Evolutionary conservation across 1,284 basidiomycete genomes (phyloP), one percentile per base, ranked within the genome.

Genomic region (Phellinidium pouzarii): DNA sequence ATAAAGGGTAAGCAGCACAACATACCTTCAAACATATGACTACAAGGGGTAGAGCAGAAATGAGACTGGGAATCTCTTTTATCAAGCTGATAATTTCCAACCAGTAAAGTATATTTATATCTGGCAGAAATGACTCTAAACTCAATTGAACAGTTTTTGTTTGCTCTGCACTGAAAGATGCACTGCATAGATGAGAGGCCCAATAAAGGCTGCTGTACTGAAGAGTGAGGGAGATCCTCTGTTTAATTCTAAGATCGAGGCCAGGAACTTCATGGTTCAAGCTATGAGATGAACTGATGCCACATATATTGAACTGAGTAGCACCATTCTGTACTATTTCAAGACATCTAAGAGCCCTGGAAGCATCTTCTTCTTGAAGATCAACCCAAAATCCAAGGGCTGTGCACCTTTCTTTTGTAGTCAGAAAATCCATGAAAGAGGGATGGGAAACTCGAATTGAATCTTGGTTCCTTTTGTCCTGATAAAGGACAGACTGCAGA

Each of bases 271-370:
- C 55, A 25, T 25, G n/a, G 44, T 66, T 66, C 8, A 25, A 31
- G 11, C 56, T 19, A 48, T 64, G 58, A 1, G 66, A 67, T 20
- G 62, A 57, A 8, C 59, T 49, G 8, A 68, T 44, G 9, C 58
- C 7, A 51, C 64, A 67, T 11, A 68, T 66, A 51, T 68, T 67
- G 59, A 68, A 68, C 44, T 47, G n/a, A n/a, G n/a, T 34, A 5
- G 67, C 62, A 9, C 52, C 44, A 3, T 51, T 26, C 17, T 53
- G 52, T 59, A 67, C 57, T 36, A 29, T 44, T 3, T 37, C 53
- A 38, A 52, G 22, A 46, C 52, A 44, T n/a, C 22, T 42, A n/a
- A 25, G 26, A 44, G 42, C 42, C 12, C 11, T 23, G 12, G 22
- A 23, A 22, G 11, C 19, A 22, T 22, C n/a, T 27, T 22, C 26